A percentile compares a stretch with the other conserved stretches of the same genome.
Evolutionary conservation across 371 early-diverging fungal genomes (phyloP).

Genomic region (Apophysomyces elegans): DNA sequence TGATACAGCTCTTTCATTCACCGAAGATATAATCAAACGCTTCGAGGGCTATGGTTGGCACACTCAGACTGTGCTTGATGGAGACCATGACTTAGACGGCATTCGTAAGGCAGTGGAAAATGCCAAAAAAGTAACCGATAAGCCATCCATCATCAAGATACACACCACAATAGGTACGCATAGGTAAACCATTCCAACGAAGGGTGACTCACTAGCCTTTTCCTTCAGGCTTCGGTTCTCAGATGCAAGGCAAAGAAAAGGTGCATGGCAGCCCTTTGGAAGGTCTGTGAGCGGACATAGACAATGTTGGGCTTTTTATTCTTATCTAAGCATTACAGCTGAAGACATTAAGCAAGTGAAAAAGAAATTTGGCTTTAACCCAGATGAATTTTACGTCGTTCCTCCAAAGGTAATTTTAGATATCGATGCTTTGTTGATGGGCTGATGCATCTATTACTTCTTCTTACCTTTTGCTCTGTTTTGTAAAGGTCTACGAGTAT

Average conservation of each 20-base stretch:
- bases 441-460: no score
- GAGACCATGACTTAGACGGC: constrained; percentile 78
- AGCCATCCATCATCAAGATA: constrained; percentile 90
- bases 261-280: constrained; percentile 93
- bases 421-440: background rate
- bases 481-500: constrained; percentile 59
- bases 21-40: constrained; percentile 92
- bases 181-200: background rate
- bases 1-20: constrained; percentile 87
- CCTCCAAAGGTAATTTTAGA: constrained; percentile 46
- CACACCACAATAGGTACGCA: constrained; percentile 74
- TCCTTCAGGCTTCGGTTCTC: constrained; percentile 80
- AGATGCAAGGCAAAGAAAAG: constrained; percentile 87
- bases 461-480: no score
- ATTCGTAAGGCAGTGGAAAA: constrained; percentile 78
- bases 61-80: constrained; percentile 79
- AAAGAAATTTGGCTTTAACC: constrained; percentile 83
- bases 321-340: constrained; percentile 34
- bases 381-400: constrained; percentile 78
- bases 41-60: constrained; percentile 97
- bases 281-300: constrained; percentile 26
- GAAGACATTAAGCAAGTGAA: constrained; percentile 92
- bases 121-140: constrained; percentile 84
- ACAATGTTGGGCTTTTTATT: constrained; percentile 7
- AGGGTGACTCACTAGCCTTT: background rate